phyloP scores from a whole-genome alignment of 345 rosid species.

The Salix viminalis region DNA sequence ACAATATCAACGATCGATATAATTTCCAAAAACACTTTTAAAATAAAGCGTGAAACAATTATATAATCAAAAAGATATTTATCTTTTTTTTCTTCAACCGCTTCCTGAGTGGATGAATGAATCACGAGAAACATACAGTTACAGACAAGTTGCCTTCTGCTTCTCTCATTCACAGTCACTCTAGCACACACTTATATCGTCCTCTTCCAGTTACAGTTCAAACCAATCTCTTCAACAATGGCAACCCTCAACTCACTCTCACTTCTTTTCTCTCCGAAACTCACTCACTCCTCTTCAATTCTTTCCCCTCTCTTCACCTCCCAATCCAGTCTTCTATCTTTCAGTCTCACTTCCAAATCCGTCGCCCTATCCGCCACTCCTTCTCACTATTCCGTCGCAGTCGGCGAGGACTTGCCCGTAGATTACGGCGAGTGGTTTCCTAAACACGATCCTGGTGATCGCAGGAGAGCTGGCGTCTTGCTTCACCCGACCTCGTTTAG shows the following conservation, averaged over 20 bases:
- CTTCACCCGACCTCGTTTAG: slow-evolving; percentile 90
- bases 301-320: slow-evolving; percentile 5
- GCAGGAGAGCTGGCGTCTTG: slow-evolving; percentile 79
- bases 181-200: neutral
- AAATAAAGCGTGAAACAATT: too few relatives aligned
- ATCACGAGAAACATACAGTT: too few relatives aligned
- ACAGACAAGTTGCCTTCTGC: too few relatives aligned
- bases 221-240: neutral
- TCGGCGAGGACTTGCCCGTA: slow-evolving; percentile 59
- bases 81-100: too few relatives aligned
- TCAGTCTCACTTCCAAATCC: slow-evolving; percentile 16
- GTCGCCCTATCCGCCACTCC: slow-evolving; percentile 20
- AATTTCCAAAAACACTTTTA: too few relatives aligned
- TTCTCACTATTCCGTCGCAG: slow-evolving; percentile 21
- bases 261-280: slow-evolving; percentile 11
- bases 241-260: slow-evolving; percentile 17
- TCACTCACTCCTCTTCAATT: slow-evolving; percentile 6
- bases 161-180: too few relatives aligned
- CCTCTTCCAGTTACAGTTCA: neutral
- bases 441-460: slow-evolving; percentile 28
- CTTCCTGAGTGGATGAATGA: too few relatives aligned
- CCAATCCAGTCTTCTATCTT: slow-evolving; percentile 3
- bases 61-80: too few relatives aligned
- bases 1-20: too few relatives aligned
- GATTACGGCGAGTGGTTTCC: slow-evolving; percentile 63